Base-by-base conservation (phyloP, 768 basidiomycete species). In the Trametes gibbosa region DNA sequence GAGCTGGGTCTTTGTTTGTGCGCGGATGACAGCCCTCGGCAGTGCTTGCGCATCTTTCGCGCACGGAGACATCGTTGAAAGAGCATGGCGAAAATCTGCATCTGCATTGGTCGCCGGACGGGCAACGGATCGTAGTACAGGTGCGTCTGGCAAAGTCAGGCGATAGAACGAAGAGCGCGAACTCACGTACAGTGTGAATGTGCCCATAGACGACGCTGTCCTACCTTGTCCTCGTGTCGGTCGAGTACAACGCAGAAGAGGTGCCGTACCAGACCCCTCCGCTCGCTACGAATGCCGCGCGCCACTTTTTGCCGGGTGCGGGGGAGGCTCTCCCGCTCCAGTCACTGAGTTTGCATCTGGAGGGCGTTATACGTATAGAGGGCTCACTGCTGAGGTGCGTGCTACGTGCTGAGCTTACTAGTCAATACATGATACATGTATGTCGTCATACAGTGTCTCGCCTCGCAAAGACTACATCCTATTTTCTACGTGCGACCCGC, bases 81-180 rank as follows among this genome's bases (percentile, higher is more conserved):
- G 87, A 90, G 58, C 94, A 95, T 69, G 95, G 95, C n/a, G 82
- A 86, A 66, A 96, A 94, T 65, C 61, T 79, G 19, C 74, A 81
- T 52, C 84, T 83, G 13, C 81, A 84, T 66, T 98, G 95, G 94
- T 85, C 93, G 17, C 86, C 87, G 53, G 92, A 95, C 70, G 87
- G 89, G 34, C 79, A 79, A 66, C 80, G 85, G 65, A 84, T 98
- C 48, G 83, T 95, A 53, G 81, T 98, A 21, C 84, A 89, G 74
- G 95, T 90, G 57, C 54, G 85, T 72, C 14, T 6, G 19, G 17
- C 10, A 5, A 2, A 10, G 2, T 1, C n/a, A n/a, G n/a, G 16
- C 13, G 14, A 7, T 34, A 10, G 5, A 29, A 2, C 6, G 29
- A 6, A 16, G 29, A n/a, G 29, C 17, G n/a, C 16, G 48, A 32